A percentile compares a stretch with the other conserved stretches of the same genome.
These are phyloP conservation scores for Hanseniaspora lindneri DNA, from an alignment of 805 yeast genomes.

Conservation along the genomic window DNA sequence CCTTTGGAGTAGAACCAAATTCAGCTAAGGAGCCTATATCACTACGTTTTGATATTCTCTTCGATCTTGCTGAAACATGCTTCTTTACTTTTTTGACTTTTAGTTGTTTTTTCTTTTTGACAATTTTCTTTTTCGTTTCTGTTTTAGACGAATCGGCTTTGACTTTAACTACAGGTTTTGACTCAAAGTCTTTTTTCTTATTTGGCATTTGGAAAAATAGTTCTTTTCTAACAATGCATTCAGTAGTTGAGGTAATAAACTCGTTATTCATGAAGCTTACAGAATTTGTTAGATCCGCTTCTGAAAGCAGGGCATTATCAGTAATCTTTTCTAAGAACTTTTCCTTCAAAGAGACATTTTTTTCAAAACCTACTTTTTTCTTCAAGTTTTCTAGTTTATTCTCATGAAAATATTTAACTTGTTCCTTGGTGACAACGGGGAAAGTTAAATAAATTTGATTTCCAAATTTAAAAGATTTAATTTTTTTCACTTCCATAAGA, in stretches of 20 bases:
- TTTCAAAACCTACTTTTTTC: neutral
- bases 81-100: neutral
- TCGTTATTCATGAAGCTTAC: constrained; percentile 18
- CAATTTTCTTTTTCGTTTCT: neutral
- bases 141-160: neutral
- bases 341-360: neutral
- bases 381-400: constrained; percentile 1
- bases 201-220: neutral
- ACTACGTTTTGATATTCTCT: neutral
- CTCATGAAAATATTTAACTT: constrained; percentile 8
- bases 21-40: neutral
- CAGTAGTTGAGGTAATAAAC: constrained; percentile 1
- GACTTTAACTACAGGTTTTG: constrained; percentile 17
- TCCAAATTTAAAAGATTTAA: constrained; percentile 17
- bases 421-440: constrained; percentile 9
- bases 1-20: neutral
- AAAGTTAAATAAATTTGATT: constrained; percentile 6
- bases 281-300: neutral
- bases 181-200: constrained; percentile 14
- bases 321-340: neutral
- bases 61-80: neutral
- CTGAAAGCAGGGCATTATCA: neutral
- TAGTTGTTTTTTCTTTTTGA: neutral
- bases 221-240: neutral
- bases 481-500: constrained; percentile 28